Base-by-base conservation (phyloP, 352 stramenopile genomes). In the Phytopythium kandeliae region DNA sequence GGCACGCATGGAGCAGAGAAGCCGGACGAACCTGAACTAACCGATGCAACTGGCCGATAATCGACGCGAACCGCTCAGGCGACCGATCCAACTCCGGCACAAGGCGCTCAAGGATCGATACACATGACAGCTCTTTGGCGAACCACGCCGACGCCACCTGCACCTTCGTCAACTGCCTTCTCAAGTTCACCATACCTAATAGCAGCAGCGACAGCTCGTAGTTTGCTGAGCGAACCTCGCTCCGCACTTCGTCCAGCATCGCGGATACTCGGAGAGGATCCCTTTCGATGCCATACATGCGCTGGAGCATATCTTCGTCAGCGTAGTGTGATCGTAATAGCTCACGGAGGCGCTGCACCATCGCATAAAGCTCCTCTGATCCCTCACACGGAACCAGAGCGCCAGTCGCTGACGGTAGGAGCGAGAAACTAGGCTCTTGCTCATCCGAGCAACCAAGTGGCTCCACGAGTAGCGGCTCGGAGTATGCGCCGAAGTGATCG, bases 71-170 rank as follows among this genome's bases (percentile, higher is more conserved):
- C 36, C 64, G 57, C 3, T 55, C 46, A 15, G 70, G 63, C 17
- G 51, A 80, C 19, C 44, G 72, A 38, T 89, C 77, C 21, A 89
- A 40, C 44, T 84, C 77, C 0, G 77, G 70, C 4, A 84, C 16
- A 11, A 74, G 40, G 5, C 70, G 67, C 31, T 67, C 48, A 4
- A 86, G 22, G 1, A 59, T 44, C 12, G 61, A 30, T 13, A 86
- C 49, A 2, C 48, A 43, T 8, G 24, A 15, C n/a, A 76, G 55
- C 31, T 71, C 24, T 3, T 30, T 42, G 3, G 4, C 16, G 15
- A 69, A 74, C 17, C 54, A 67, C 3, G 1, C 41, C 30, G 24
- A 56, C 31, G 47, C 58, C 9, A 82, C 4, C 9, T 58, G 56
- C 33, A 74, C 59, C 9, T 24, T 45, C 3, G 12, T 25, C 4